Percentiles rank a stretch among this genome's conserved stretches.
Conservation (phyloP, 2,329 filamentous ascomycete species). For the Colletotrichum orbiculare region DNA sequence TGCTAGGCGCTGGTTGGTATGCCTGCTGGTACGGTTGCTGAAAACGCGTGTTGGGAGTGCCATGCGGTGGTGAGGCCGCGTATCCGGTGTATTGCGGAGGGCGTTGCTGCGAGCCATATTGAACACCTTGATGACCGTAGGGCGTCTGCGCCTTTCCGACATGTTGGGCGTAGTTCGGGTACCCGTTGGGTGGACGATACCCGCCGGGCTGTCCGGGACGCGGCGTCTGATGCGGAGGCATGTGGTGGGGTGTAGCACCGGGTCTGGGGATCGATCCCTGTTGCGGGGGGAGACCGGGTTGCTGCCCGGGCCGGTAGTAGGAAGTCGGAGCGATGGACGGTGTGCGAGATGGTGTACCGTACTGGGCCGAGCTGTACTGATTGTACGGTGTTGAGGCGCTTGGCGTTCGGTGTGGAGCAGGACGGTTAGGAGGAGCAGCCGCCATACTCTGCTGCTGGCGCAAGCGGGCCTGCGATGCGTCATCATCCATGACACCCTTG, state of each 20-base stretch:
- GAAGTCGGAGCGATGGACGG: constrained; percentile 56
- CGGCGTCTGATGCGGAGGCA: constrained; percentile 46
- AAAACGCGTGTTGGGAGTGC: constrained; percentile 56
- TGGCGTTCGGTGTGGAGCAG: constrained; percentile 52
- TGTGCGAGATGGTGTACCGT: constrained; percentile 58
- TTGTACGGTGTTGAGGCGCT: constrained; percentile 54
- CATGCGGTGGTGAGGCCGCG: constrained; percentile 49
- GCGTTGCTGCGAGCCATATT: constrained; percentile 60
- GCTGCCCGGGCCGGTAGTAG: constrained; percentile 55
- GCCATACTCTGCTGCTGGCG: constrained; percentile 49
- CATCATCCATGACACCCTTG: constrained; percentile 85
- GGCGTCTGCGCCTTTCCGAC: constrained; percentile 63
- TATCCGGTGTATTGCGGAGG: constrained; percentile 54
- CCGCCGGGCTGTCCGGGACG: constrained; percentile 44
- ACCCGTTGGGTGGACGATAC: constrained; percentile 62
- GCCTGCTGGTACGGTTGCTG: constrained; percentile 49
- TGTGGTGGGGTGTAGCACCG: constrained; percentile 38
- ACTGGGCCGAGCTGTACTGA: constrained; percentile 58
- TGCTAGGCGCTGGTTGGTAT: constrained; percentile 50
- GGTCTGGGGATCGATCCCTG: constrained; percentile 44
- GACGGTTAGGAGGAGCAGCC: constrained; percentile 39
- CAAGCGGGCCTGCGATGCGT: constrained; percentile 67
- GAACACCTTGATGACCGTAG: constrained; percentile 63
- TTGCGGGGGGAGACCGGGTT: constrained; percentile 54
- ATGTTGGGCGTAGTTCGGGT: constrained; percentile 60